phyloP scores from a whole-genome alignment of 345 rosid genomes.

The Psidium friedrichsthalianum region DNA sequence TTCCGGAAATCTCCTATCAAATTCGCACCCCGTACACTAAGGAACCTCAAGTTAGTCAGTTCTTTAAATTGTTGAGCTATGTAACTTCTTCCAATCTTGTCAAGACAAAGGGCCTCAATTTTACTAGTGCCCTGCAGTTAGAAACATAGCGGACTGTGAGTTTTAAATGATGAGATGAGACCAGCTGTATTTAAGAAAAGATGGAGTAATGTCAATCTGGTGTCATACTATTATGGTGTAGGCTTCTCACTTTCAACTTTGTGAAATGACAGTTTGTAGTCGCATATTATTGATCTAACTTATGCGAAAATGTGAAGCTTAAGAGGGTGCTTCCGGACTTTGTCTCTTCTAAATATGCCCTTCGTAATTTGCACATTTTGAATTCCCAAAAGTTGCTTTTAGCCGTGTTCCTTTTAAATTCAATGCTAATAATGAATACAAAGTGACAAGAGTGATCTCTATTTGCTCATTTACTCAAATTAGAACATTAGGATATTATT shows the following conservation, averaged over 20 bases:
- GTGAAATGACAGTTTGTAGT: background rate
- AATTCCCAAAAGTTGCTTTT: background rate
- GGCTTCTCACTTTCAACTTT: too few species aligned
- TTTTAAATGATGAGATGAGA: background rate
- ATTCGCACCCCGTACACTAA: background rate
- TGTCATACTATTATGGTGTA: background rate
- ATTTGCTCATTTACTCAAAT: too few species aligned
- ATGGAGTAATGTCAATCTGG: too few species aligned
- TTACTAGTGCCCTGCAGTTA: background rate
- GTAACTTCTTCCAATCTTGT: background rate
- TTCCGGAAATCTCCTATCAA: background rate
- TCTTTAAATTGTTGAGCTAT: background rate
- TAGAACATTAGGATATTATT: too few species aligned
- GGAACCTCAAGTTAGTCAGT: background rate
- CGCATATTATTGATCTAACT: background rate
- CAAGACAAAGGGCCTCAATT: background rate
- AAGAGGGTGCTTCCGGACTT: fast-evolving
- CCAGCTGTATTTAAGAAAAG: too few species aligned
- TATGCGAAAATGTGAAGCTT: background rate
- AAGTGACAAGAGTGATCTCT: too few species aligned
- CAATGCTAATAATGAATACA: too few species aligned
- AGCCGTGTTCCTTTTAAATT: too few species aligned
- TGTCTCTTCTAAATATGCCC: background rate
- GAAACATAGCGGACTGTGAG: background rate
- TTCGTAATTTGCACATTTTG: background rate